phyloP scores from a whole-genome alignment of 768 basidiomycete genomes.

The Austroboletus eburneus region DNA sequence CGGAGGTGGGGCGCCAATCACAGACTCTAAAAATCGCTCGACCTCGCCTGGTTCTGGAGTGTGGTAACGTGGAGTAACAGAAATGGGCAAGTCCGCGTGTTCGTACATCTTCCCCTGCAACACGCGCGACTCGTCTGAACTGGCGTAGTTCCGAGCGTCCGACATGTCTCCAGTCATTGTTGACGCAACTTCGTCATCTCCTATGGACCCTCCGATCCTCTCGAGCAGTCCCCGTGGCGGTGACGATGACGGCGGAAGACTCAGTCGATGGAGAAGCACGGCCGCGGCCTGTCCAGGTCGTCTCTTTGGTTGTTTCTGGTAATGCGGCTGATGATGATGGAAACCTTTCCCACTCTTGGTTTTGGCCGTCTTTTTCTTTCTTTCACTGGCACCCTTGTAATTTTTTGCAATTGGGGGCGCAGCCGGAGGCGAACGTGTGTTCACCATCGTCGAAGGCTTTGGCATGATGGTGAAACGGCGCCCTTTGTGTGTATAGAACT shows the following conservation, averaged over 20 bases:
- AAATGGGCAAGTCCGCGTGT: not conserved
- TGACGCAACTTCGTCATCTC: slow-evolving; percentile 1
- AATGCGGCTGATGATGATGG: no score
- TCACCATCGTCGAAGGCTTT: no score
- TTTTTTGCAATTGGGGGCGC: no score
- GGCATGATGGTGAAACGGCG: no score
- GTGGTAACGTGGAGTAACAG: slow-evolving; percentile 7
- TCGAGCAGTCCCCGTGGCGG: slow-evolving; percentile 15
- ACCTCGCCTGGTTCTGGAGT: slow-evolving; percentile 24
- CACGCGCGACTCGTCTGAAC: not conserved
- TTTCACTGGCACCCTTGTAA: no score
- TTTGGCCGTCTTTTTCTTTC: no score
- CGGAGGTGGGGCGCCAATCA: slow-evolving; percentile 13
- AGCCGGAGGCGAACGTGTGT: no score
- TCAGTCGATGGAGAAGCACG: slow-evolving; percentile 13
- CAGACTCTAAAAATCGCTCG: slow-evolving; percentile 24
- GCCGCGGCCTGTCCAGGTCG: no score
- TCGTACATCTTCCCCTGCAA: not conserved
- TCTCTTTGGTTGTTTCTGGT: no score
- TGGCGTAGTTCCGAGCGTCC: no score
- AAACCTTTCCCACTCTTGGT: no score
- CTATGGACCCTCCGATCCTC: slow-evolving; percentile 14
- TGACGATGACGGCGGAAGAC: slow-evolving; percentile 1
- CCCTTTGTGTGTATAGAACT: no score
- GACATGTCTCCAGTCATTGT: not conserved